Evolutionary conservation across 768 basidiomycete species (phyloP), one percentile per base, ranked within the genome.

Genomic region (Boletus rubropictus): DNA sequence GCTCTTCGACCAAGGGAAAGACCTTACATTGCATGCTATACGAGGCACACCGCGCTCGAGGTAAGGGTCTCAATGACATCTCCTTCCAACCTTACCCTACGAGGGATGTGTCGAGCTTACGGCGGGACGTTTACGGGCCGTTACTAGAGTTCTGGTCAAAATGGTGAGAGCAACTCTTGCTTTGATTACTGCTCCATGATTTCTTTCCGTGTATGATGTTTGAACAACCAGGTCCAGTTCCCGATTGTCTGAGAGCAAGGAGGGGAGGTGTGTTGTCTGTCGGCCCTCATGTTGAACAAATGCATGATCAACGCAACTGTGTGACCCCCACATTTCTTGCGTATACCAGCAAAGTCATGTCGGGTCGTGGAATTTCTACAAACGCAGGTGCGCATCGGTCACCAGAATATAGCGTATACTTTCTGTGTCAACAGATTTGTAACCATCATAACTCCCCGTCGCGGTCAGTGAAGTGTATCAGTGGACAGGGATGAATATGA

Each of bases 161-260:
- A 29, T 2, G 28, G 12, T 5, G 12, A 31, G 65, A 50, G 62
- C 76, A 12, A 72, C 73, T 5, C 71, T 69, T 42, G 59, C 55
- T 6, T 75, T 73, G 74, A 67, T 75, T 57, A 64, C 56, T 47
- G 20, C 34, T 12, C 54, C 48, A 10, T 59, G 44, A 52, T 8
- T 4, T 2, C 8, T 38, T 2, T 38, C 8, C 2, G 5, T 4
- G 4, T 20, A 12, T 5, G 20, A 14, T 4, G 7, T 14, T 21
- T 21, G 36, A 4, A 21, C 20, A 8, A 4, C 20, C 20, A 36
- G 12, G 49, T 64, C 25, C 61, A 46, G 56, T 46, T 55, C 67
- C 64, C 70, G n/a, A 71, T 72, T 75, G 67, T 76, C 77, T 8
- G 71, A 74, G 72, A 80, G 75, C 54, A 83, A 83, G 82, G 82